phyloP scores from a whole-genome alignment of 108 stramenopile genomes.

The Pseudonitzschia pungens region DNA sequence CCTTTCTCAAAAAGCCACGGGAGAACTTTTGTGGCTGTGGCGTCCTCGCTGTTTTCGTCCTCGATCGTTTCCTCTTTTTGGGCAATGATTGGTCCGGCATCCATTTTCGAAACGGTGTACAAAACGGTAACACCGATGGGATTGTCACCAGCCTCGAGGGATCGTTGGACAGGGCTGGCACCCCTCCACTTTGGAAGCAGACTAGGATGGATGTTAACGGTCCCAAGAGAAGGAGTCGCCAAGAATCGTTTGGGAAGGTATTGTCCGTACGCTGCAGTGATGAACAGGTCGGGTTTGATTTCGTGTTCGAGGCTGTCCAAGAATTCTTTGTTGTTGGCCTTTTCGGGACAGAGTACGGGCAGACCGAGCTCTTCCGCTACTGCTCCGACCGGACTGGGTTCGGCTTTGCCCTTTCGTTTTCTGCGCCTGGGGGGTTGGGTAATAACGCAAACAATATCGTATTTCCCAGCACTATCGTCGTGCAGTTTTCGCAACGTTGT shows the following conservation, averaged over 20 bases:
- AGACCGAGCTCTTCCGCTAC: slow-evolving; percentile 81
- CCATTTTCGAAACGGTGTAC: slow-evolving; percentile 96
- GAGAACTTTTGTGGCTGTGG: slow-evolving; percentile 85
- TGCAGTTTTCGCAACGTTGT: slow-evolving; percentile 74
- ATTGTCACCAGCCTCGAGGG: slow-evolving; percentile 46
- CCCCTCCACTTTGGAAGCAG: slow-evolving; percentile 94
- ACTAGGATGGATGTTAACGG: slow-evolving; percentile 96
- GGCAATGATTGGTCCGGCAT: slow-evolving; percentile 93
- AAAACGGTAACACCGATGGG: slow-evolving; percentile 85
- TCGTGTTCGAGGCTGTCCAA: slow-evolving; percentile 56
- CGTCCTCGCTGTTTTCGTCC: slow-evolving; percentile 40
- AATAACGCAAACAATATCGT: slow-evolving; percentile 88
- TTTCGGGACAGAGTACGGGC: slow-evolving; percentile 84
- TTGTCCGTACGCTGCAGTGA: slow-evolving; percentile 98
- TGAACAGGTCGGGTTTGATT: slow-evolving; percentile 91
- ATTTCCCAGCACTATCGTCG: slow-evolving; percentile 61
- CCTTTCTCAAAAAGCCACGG: slow-evolving; percentile 89
- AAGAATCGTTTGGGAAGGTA: slow-evolving; percentile 91
- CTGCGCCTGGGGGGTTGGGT: slow-evolving; percentile 91
- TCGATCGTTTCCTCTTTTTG: slow-evolving; percentile 70
- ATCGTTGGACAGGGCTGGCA: slow-evolving; percentile 93
- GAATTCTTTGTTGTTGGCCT: slow-evolving; percentile 86
- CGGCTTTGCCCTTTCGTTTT: slow-evolving; percentile 78
- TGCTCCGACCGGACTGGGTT: slow-evolving; percentile 83
- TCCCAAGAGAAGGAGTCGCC: slow-evolving; percentile 81